These are phyloP conservation scores for Margaritispora aquatica DNA, from an alignment of 495 filamentous ascomycete genomes.

Conservation along the genomic window DNA sequence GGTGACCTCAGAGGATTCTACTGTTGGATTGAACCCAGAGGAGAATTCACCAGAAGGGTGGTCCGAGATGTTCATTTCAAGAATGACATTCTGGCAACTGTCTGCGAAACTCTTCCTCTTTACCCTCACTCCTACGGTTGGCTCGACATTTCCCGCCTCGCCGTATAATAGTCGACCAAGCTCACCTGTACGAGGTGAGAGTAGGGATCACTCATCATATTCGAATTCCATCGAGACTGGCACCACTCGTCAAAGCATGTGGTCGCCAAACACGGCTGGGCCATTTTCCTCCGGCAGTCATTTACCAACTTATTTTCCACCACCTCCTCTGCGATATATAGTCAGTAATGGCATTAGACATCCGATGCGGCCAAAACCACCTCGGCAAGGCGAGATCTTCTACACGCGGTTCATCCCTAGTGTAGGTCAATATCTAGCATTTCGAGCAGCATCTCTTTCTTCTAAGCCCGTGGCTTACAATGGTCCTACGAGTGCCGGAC, in stretches of 20 bases:
- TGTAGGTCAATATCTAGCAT: conserved; percentile 77
- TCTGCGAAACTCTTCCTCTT: conserved; percentile 84
- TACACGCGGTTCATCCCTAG: conserved; percentile 84
- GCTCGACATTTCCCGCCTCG: conserved; percentile 47
- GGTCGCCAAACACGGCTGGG: conserved; percentile 38
- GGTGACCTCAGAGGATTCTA: conserved; percentile 67
- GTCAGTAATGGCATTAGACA: conserved; percentile 76
- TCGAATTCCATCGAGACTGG: conserved; percentile 8
- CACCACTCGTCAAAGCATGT: conserved; percentile 9
- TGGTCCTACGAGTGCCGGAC: conserved; percentile 37
- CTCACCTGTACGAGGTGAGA: conserved; percentile 22
- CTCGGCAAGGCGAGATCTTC: conserved; percentile 79
- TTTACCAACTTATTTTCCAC: conserved; percentile 86
- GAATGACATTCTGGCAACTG: conserved; percentile 84
- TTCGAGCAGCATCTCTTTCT: conserved; percentile 67
- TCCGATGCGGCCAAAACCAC: conserved; percentile 83
- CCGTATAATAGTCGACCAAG: conserved; percentile 42
- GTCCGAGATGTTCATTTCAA: conserved; percentile 76
- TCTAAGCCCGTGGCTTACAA: conserved; percentile 44
- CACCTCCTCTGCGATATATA: conserved; percentile 72
- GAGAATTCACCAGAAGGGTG: conserved; percentile 59
- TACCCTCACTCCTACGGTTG: conserved; percentile 59
- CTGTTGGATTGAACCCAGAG: conserved; percentile 59
- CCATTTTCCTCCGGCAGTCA: conserved; percentile 74
- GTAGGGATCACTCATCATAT: conserved; percentile 17